A percentile compares a stretch with the other conserved stretches of the same genome.
These are phyloP conservation scores for Porcisia deanei DNA, from an alignment of 208 protist species.

Conservation along the genomic window DNA sequence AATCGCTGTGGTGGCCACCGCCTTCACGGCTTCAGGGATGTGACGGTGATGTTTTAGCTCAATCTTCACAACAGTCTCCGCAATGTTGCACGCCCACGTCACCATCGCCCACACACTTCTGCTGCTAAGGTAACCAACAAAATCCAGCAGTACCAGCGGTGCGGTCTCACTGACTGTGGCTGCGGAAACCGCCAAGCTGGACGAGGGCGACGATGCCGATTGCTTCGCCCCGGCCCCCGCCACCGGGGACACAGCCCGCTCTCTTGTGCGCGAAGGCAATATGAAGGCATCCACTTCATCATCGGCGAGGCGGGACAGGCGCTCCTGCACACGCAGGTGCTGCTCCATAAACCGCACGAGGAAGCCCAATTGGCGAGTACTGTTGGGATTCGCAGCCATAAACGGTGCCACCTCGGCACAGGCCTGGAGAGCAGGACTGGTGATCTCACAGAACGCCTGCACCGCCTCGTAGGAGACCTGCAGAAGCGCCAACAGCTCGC, in stretches of 20 bases:
- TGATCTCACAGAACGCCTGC: conserved; percentile 11
- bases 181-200: neutral
- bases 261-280: neutral
- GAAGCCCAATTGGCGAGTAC: conserved; percentile 25
- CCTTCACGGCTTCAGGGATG: conserved; percentile 33
- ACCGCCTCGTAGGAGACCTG: conserved; percentile 15
- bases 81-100: conserved; percentile 56
- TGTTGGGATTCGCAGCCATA: conserved; percentile 18
- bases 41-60: conserved; percentile 41
- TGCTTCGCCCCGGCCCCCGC: conserved; percentile 9
- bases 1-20: conserved; percentile 43
- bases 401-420: conserved; percentile 30
- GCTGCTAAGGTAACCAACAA: conserved; percentile 59
- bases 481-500: conserved; percentile 15
- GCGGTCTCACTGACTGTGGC: conserved; percentile 32
- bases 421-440: conserved; percentile 13
- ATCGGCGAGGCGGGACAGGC: conserved; percentile 29
- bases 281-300: conserved; percentile 23
- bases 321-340: conserved; percentile 61
- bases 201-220: neutral
- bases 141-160: conserved; percentile 65
- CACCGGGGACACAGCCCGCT: conserved; percentile 9
- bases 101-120: conserved; percentile 72
- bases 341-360: conserved; percentile 76
- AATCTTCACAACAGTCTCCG: conserved; percentile 59